Percentiles rank a stretch among this genome's conserved stretches.
phyloP scores from a whole-genome alignment of 1,284 basidiomycete species.

The Athelia psychrophila region DNA sequence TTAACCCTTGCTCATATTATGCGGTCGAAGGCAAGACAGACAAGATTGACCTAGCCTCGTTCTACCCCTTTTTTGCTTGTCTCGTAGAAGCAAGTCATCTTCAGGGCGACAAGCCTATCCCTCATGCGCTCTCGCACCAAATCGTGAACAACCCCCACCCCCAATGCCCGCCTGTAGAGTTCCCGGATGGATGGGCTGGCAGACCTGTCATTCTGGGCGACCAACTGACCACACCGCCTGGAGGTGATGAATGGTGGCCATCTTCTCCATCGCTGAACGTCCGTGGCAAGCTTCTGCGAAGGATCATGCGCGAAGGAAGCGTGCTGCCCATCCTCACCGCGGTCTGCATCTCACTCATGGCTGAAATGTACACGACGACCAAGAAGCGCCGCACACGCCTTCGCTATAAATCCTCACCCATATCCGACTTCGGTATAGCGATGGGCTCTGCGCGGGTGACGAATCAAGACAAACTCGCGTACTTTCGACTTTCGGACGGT shows the following conservation, averaged over 20 bases:
- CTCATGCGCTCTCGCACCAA: slow-evolving; percentile 28
- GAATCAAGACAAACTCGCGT: slow-evolving; percentile 32
- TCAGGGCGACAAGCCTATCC: slow-evolving; percentile 19
- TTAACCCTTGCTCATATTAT: neutral
- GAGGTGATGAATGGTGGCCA: slow-evolving; percentile 24
- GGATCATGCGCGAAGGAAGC: slow-evolving; percentile 32
- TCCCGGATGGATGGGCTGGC: slow-evolving; percentile 29
- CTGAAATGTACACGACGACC: slow-evolving; percentile 39
- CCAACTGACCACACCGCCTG: slow-evolving; percentile 4
- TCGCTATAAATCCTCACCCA: slow-evolving; percentile 31
- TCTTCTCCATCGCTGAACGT: slow-evolving; percentile 19
- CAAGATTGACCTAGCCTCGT: slow-evolving; percentile 31
- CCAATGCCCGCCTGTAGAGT: slow-evolving; percentile 8
- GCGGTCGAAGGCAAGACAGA: slow-evolving; percentile 25
- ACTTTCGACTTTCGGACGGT: slow-evolving; percentile 20
- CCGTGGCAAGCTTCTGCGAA: slow-evolving; percentile 25
- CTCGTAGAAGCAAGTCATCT: slow-evolving; percentile 24
- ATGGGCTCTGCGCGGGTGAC: slow-evolving; percentile 29
- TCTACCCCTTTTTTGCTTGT: slow-evolving; percentile 35
- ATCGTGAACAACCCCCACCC: slow-evolving; percentile 36
- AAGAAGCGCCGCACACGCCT: slow-evolving; percentile 28
- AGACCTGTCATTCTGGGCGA: slow-evolving; percentile 33
- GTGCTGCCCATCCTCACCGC: slow-evolving; percentile 31
- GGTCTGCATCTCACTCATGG: slow-evolving; percentile 28
- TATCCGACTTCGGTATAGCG: slow-evolving; percentile 42